Conservation (phyloP, 2,329 filamentous ascomycete genomes). For the Chrysosporium queenslandicum region DNA sequence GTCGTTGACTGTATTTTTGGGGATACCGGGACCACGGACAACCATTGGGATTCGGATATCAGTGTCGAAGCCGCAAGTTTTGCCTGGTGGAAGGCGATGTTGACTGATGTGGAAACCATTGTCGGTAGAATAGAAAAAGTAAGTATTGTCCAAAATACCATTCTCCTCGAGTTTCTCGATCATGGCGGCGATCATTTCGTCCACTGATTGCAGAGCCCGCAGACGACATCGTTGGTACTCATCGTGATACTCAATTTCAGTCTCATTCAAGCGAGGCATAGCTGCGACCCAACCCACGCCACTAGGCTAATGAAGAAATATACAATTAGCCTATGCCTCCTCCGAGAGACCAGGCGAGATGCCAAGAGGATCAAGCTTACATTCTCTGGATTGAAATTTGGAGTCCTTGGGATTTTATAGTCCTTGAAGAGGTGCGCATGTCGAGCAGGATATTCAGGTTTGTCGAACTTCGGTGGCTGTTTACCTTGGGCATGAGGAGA, state of each 20-base stretch:
- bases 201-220: conserved; percentile 44
- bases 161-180: conserved; percentile 35
- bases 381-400: conserved; percentile 54
- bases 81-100: conserved; percentile 49
- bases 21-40: conserved; percentile 49
- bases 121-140: conserved; percentile 52
- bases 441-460: conserved; percentile 26
- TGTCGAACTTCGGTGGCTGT: conserved; percentile 26
- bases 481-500: conserved; percentile 50
- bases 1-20: conserved; percentile 33
- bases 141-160: conserved; percentile 44
- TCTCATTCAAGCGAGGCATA: conserved; percentile 38
- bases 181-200: conserved; percentile 44
- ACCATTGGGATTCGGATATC: conserved; percentile 52
- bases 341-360: not conserved
- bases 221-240: conserved; percentile 44
- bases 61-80: conserved; percentile 50
- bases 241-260: conserved; percentile 44
- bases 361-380: conserved; percentile 22
- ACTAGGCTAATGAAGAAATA: conserved; percentile 24
- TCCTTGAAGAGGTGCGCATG: conserved; percentile 41
- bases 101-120: conserved; percentile 54
- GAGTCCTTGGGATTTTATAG: conserved; percentile 48
- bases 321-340: not conserved
- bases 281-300: conserved; percentile 40